phyloP scores from a whole-genome alignment of 257 asterid species.

The Lycium ferocissimum region DNA sequence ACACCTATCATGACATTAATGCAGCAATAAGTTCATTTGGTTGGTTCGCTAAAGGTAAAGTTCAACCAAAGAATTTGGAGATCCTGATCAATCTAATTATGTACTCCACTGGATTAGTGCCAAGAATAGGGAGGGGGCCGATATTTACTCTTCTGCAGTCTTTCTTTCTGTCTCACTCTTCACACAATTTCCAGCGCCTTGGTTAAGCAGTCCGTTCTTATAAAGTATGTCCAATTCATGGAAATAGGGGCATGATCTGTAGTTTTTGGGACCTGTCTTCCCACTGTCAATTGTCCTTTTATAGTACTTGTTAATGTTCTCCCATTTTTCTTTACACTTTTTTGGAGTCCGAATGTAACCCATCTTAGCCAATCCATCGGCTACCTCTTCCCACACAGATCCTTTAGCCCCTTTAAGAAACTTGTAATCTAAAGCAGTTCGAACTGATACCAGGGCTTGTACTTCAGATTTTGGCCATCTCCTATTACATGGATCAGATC shows the following conservation, averaged over 20 bases:
- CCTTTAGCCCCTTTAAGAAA: constrained; percentile 35
- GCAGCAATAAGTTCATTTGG: background rate
- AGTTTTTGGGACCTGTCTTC: constrained; percentile 20
- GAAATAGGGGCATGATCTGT: constrained; percentile 36
- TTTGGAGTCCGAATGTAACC: constrained; percentile 43
- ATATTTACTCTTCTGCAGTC: constrained; percentile 18
- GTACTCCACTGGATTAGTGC: background rate
- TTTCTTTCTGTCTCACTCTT: constrained; percentile 22
- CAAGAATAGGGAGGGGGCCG: background rate
- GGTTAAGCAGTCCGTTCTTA: constrained; percentile 27
- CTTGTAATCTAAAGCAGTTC: constrained; percentile 36
- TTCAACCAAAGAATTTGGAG: background rate
- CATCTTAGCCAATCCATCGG: constrained; percentile 35
- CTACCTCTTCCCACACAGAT: constrained; percentile 44
- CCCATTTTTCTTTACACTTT: constrained; percentile 43
- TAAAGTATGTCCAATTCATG: constrained; percentile 35
- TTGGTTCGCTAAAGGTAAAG: background rate
- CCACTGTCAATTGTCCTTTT: constrained; percentile 33
- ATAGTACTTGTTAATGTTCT: constrained; percentile 40
- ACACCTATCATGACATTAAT: background rate
- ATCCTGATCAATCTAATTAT: background rate
- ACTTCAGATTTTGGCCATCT: constrained; percentile 44
- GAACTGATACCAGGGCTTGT: constrained; percentile 35
- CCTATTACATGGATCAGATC: constrained; percentile 36
- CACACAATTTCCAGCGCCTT: constrained; percentile 18